phyloP scores from a whole-genome alignment of 345 rosid species.

The Gossypium sturtianum region DNA sequence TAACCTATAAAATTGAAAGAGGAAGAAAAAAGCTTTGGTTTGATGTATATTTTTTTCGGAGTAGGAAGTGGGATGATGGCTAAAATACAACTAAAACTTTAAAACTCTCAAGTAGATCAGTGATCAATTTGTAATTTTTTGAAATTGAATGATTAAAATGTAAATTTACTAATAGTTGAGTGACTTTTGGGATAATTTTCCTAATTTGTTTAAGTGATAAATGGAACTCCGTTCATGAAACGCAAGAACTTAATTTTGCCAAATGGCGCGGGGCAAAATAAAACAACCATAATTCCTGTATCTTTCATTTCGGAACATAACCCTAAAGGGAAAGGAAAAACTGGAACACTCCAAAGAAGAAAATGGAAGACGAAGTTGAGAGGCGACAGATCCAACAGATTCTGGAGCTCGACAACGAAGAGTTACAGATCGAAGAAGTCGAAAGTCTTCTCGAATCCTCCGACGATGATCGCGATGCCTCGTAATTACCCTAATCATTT shows the following conservation, averaged over 20 bases:
- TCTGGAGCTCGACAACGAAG: constrained; percentile 79
- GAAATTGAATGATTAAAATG: too few species aligned
- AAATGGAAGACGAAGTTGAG: constrained; percentile 58
- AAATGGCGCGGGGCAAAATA: neutral
- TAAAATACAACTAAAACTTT: too few species aligned
- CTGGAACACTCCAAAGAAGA: neutral
- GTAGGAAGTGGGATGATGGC: too few species aligned
- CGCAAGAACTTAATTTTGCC: neutral
- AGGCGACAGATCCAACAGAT: constrained; percentile 83
- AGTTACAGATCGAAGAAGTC: constrained; percentile 82
- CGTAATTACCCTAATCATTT: constrained; percentile 26
- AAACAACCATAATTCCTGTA: neutral
- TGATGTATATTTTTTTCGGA: too few species aligned
- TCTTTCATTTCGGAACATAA: neutral
- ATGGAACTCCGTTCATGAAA: neutral
- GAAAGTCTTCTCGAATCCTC: constrained; percentile 47
- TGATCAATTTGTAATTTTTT: too few species aligned
- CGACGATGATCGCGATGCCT: constrained; percentile 39
- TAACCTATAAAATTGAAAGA: too few species aligned
- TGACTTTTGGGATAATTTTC: too few species aligned
- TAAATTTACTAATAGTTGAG: too few species aligned
- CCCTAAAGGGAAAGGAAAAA: neutral
- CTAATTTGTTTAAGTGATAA: neutral
- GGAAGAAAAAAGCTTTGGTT: too few species aligned
- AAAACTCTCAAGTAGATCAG: too few species aligned